Percentiles rank a stretch among this genome's conserved stretches.
These are phyloP conservation scores for Colletotrichum orchidophilum DNA, from an alignment of 2,329 filamentous ascomycete genomes.

Conservation along the genomic window DNA sequence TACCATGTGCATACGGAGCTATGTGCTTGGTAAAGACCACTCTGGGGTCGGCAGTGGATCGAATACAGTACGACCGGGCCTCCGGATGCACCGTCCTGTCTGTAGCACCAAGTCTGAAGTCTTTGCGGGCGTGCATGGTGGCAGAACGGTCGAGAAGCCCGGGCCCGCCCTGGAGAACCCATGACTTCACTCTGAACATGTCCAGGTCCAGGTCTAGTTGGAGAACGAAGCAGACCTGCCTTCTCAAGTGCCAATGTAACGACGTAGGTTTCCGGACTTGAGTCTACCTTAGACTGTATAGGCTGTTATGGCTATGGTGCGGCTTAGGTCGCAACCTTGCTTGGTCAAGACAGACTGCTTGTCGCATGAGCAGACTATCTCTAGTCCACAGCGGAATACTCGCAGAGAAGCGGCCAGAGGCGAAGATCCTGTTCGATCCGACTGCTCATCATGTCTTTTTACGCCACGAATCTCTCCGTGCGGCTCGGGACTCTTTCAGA, in stretches of 20 bases:
- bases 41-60: constrained; percentile 15
- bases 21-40: not conserved
- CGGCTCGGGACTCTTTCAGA: not conserved
- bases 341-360: not conserved
- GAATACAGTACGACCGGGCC: constrained; percentile 15
- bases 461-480: constrained; percentile 1
- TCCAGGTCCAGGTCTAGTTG: not conserved
- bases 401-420: not conserved
- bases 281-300: not conserved
- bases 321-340: not conserved
- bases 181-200: not conserved
- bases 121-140: not conserved
- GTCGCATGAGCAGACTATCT: constrained; percentile 18
- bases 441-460: not conserved
- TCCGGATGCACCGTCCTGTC: constrained; percentile 22
- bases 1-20: not conserved
- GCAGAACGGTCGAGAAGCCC: not conserved
- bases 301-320: not conserved
- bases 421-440: not conserved
- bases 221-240: not conserved
- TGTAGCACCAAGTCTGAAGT: not conserved
- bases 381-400: not conserved
- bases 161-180: not conserved
- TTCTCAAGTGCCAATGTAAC: constrained; percentile 1
- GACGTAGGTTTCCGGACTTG: constrained; percentile 1